Base-by-base conservation (phyloP, 129 eudicot genomes). In the Dittrichia graveolens region DNA sequence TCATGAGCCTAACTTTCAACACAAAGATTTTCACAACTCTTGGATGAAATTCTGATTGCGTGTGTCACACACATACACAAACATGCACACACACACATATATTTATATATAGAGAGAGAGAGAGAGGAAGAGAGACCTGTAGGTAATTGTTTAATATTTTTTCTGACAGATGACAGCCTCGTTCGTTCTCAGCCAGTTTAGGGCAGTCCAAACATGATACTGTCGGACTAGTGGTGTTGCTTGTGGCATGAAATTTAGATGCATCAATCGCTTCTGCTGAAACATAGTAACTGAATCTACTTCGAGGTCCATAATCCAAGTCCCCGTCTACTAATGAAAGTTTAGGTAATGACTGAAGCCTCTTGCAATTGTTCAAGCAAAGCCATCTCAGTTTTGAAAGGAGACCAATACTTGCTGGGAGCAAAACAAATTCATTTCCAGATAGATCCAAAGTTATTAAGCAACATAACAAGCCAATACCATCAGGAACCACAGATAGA, bases 141-240 rank as follows among this genome's bases (percentile, higher is more conserved):
- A 72, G 68, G 58, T 72, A 72, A 5, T 11, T 59, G 8, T 59
- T 59, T 34, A 72, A n/a, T 8, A 72, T 3, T 45, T 50, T 45
- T 44, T 72, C 68, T 9, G 59, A 47, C 3, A 72, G 39, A 72
- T 5, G n/a, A 46, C 39, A 8, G 59, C 68, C 68, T 31, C 11
- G 16, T 46, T 59, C 55, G 18, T 59, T 18, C 8, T 35, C 77
- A 7, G 48, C 59, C 47, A 72, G 57, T 34, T 37, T 59, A 5
- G 77, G 77, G 56, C 77, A 72, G 68, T 72, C 46, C 68, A 72
- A 59, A 45, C 77, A 72, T 59, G 68, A 72, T n/a, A 72, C 45
- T 43, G 77, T 59, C 60, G 77, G 77, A 72, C 16, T 12, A 72
- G 5, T 59, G 77, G 46, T 37, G 69, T 45, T 46, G 58, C 39